Evolutionary conservation across 2,329 filamentous ascomycete species (phyloP), one percentile per base, ranked within the genome.

Genomic region (Sarocladium strictum): DNA sequence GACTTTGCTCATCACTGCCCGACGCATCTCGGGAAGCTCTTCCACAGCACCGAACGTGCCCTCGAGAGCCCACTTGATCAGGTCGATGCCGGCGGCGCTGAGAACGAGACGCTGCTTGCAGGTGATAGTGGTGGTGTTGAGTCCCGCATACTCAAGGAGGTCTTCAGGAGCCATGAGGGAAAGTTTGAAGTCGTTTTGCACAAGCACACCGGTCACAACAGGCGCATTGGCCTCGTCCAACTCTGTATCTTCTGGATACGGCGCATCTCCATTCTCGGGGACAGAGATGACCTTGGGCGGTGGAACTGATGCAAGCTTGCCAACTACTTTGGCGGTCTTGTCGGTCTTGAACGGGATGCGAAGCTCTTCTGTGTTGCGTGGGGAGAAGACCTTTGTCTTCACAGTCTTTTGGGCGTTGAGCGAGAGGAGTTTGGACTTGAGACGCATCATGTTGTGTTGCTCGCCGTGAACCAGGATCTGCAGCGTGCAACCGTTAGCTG

Each of bases 161-260:
- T 99, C 94, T 63, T 97, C 94, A 0, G 94, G 92, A 1, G 92
- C 92, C 93, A 99, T 97, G 32, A 99, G 78, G 0, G 89, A 95
- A 66, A 99, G 83, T 69, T 97, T 96, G 71, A 99, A 97, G 68
- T 97, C 94, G 67, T 96, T 97, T 62, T 97, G 93, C 7, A 99
- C 92, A 15, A 99, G 78, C 0, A 99, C 94, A 26, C 94, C 94
- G 0, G 87, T 89, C 62, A 99, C 83, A 41, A 97, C 76, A 54
- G 74, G 75, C 43, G 66, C 65, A 11, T 61, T 60, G n/a, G 63
- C 49, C 52, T 65, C 65, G 9, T 59, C 57, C 2, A 55, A 40
- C n/a, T 23, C 19, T 45, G 66, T 65, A 12, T 60, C 56, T 55
- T 1, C 55, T 51, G 7, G 15, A 35, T 17, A 17, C 21, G 38